These are phyloP conservation scores for Dendrobium huoshanense DNA, from an alignment of 106 monocot genomes.

Conservation along the genomic window DNA sequence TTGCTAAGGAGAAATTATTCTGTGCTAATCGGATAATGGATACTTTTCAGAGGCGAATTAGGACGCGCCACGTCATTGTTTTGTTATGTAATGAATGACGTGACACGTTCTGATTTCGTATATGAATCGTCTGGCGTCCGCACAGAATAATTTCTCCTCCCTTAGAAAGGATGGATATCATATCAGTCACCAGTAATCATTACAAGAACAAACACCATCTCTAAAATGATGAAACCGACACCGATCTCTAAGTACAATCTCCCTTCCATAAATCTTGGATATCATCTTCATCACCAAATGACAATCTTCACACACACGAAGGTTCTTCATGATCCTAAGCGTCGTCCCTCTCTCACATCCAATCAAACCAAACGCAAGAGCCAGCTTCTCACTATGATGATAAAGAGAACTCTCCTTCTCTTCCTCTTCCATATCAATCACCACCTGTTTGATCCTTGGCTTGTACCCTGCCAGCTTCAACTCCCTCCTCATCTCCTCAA, in stretches of 20 bases:
- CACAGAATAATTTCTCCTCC: not conserved
- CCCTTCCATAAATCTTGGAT: conserved; percentile 18
- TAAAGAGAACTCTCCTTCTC: conserved; percentile 14
- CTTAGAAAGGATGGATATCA: not conserved
- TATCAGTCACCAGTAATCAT: conserved; percentile 24
- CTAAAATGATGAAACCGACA: conserved; percentile 30
- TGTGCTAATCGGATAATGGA: too few relatives aligned
- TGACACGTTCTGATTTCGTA: too few relatives aligned
- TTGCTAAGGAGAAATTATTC: not conserved
- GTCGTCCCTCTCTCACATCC: conserved; percentile 3
- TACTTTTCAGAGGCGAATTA: too few relatives aligned
- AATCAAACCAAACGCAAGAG: conserved; percentile 33
- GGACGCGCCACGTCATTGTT: too few relatives aligned
- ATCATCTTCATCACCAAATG: conserved; percentile 26
- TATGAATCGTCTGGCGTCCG: too few relatives aligned
- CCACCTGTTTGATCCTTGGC: conserved; percentile 4
- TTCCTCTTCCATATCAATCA: conserved; percentile 21
- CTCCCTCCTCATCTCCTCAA: conserved; percentile 14
- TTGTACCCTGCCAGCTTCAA: conserved; percentile 12
- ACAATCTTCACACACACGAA: conserved; percentile 38
- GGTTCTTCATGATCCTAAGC: conserved; percentile 33
- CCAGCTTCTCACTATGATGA: conserved; percentile 32
- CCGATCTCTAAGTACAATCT: conserved; percentile 27
- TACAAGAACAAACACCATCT: conserved; percentile 26
- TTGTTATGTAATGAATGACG: too few relatives aligned